These are phyloP conservation scores for Phytophthora pluvialis DNA, from an alignment of 352 stramenopile species.

Conservation along the genomic window DNA sequence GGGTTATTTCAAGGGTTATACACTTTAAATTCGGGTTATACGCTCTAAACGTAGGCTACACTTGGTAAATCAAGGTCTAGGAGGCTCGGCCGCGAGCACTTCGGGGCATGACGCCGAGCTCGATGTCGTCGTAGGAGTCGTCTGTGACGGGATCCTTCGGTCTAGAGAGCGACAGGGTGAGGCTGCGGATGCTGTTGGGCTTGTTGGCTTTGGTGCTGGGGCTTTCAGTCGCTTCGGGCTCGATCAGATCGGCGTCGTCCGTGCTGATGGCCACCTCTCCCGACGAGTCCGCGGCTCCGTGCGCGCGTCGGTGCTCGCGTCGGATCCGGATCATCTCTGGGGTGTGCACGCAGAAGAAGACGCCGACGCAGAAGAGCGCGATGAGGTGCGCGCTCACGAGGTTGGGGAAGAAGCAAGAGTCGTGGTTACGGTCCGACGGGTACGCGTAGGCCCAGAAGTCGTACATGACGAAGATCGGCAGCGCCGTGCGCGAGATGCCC, in stretches of 20 bases:
- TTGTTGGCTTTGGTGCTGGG: constrained; percentile 32
- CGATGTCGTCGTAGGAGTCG: constrained; percentile 70
- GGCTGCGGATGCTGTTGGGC: constrained; percentile 38
- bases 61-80: constrained; percentile 6
- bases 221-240: constrained; percentile 33
- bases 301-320: constrained; percentile 29
- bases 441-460: constrained; percentile 77
- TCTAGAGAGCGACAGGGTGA: constrained; percentile 54
- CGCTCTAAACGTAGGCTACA: constrained; percentile 27
- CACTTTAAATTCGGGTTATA: constrained; percentile 13
- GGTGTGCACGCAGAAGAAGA: constrained; percentile 86
- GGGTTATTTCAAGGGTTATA: constrained; percentile 9
- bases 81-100: constrained; percentile 43
- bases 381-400: constrained; percentile 80
- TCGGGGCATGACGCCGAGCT: constrained; percentile 60
- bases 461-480: constrained; percentile 83
- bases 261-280: constrained; percentile 21
- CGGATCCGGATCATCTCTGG: constrained; percentile 64
- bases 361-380: constrained; percentile 79
- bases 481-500: constrained; percentile 70
- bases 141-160: constrained; percentile 52
- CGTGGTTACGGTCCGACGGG: constrained; percentile 73
- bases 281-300: constrained; percentile 24
- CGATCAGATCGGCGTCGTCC: constrained; percentile 33
- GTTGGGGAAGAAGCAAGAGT: constrained; percentile 82